Percentiles rank a stretch among this genome's conserved stretches.
Evolutionary conservation across 306 rosid species (phyloP).

Genomic region (Herpetospermum pedunculosum): DNA sequence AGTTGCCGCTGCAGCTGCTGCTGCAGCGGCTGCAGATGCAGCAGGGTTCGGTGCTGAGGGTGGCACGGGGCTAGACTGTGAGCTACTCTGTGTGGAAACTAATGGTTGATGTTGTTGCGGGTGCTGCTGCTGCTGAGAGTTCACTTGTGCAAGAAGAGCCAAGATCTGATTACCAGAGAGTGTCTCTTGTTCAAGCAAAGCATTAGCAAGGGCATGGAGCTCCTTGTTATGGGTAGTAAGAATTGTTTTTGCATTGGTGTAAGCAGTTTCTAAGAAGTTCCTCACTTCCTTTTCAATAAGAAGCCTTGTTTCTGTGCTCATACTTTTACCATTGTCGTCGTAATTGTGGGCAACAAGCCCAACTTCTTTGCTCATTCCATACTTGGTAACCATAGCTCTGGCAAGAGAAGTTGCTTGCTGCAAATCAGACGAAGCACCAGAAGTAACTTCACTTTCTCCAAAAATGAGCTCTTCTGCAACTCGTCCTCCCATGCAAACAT

Average conservation of each 20-base stretch:
- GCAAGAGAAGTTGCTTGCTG: slow-evolving; percentile 66
- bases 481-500: slow-evolving; percentile 83
- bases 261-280: slow-evolving; percentile 53
- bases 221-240: slow-evolving; percentile 65
- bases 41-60: slow-evolving; percentile 54
- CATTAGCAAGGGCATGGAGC: slow-evolving; percentile 79
- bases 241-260: slow-evolving; percentile 75
- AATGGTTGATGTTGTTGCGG: slow-evolving; percentile 24
- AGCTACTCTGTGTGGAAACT: slow-evolving; percentile 36
- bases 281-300: slow-evolving; percentile 82
- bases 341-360: slow-evolving; percentile 71
- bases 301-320: slow-evolving; percentile 89
- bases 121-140: slow-evolving; percentile 30
- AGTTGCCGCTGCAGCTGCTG: slow-evolving; percentile 53
- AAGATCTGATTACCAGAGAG: slow-evolving; percentile 66
- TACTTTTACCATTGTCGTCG: slow-evolving; percentile 65
- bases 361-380: slow-evolving; percentile 78
- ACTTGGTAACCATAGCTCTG: slow-evolving; percentile 74
- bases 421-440: slow-evolving; percentile 72
- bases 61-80: slow-evolving; percentile 40
- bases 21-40: slow-evolving; percentile 52
- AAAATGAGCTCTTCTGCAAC: slow-evolving; percentile 89
- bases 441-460: slow-evolving; percentile 78
- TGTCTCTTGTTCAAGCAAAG: slow-evolving; percentile 63
- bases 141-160: slow-evolving; percentile 40